Evolutionary conservation across 1,284 basidiomycete genomes (phyloP), one percentile per base, ranked within the genome.

Genomic region (Ustilago xerochloae): DNA sequence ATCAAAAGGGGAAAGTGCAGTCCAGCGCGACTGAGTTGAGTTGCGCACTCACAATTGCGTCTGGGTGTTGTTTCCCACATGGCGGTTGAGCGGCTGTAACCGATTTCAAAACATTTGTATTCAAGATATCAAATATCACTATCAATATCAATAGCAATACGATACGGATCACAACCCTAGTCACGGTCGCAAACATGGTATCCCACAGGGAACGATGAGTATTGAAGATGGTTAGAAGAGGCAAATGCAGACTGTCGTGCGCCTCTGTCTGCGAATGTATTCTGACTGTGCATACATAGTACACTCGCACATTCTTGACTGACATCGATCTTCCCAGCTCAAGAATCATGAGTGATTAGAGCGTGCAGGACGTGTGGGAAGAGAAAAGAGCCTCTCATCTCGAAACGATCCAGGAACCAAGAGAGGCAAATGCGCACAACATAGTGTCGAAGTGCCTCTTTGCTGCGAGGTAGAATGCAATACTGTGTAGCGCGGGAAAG

Each of bases 1-100:
- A 38, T 43, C 52, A 10, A 48, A 57, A 57, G 26, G 26, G 45
- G 47, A 50, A 49, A 49, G 55, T 58, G n/a, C n/a, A n/a, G n/a
- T n/a, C n/a, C n/a, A n/a, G n/a, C n/a, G n/a, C n/a, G n/a, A n/a
- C n/a, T n/a, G 55, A 58, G 33, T 49, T 47, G 47, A 38, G 47
- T 47, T 16, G 45, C 28, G 33, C 33, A 4, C n/a, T n/a, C n/a
- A n/a, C n/a, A 18, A 24, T 7, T 12, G 5, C 15, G 33, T 24
- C 48, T 50, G 49, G 49, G 24, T 51, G 49, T 51, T 39, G 28
- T 38, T 33, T 51, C 33, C 49, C 49, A 51, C 52, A 54, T 54
- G 52, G 52, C 52, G 52, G 52, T 35, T 26, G 39, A 32, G 52
- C 52, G 30, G 52, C 38, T 20, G 38, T 39, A 41, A 48, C n/a